Base-by-base conservation (phyloP, 495 filamentous ascomycete species). In the Neurospora hispaniola region DNA sequence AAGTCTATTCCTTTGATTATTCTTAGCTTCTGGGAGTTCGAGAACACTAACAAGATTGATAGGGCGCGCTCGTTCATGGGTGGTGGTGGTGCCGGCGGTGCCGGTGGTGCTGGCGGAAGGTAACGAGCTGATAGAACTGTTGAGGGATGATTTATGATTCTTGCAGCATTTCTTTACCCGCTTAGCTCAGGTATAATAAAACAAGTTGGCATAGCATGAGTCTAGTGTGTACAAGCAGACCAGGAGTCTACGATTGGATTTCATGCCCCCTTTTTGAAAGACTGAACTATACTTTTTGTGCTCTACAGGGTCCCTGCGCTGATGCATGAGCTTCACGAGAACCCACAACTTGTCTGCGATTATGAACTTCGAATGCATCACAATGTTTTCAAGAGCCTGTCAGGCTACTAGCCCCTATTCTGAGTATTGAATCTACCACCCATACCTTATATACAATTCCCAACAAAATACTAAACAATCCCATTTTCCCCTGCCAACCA, bases 21-120 rank as follows among this genome's bases (percentile, higher is more conserved):
- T 0, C 35, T 16, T 1, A 14, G 20, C 16, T 35, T 12, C 18
- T 38, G 20, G 35, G 42, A 18, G 31, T 5, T 44, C 42, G 5
- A 62, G 0, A 31, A 10, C 23, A 41, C 46, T 74, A 44, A 69
- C 62, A 14, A 75, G 0, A 70, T 73, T 77, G 41, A 73, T 54
- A 93, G 90, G 90, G 92, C 92, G 54, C 86, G 88, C 73, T 93
- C 90, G 74, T 86, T 94, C 81, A 94, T 94, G 91, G 92, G 91
- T 2, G 86, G 86, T 27, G 80, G 77, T 11, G 80, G 77, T 14
- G 39, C 39, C 7, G 39, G 39, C 7, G 86, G 83, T 35, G 81
- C 79, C 31, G 88, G 86, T 73, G 82, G 79, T 54, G 83, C 73
- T 12, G 76, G 71, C 4, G 70, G 20, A 16, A 72, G 66, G 70